Evolutionary conservation across 2,329 filamentous ascomycete genomes (phyloP).

Genomic region (Ascocoryne sarcoides): DNA sequence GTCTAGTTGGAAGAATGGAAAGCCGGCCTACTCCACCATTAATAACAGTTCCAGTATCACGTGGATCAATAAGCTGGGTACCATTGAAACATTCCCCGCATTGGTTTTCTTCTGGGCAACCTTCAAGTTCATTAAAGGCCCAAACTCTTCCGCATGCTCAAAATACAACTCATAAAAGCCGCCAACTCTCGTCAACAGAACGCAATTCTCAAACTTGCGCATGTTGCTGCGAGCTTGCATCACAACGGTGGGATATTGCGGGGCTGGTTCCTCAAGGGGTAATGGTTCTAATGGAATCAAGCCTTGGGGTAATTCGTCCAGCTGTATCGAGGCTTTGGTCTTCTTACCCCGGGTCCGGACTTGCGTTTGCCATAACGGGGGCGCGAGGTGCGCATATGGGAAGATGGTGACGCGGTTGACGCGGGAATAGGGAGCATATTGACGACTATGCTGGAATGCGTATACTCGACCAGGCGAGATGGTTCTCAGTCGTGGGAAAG

Average conservation of each 20-base stretch:
- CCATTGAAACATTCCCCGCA: conserved; percentile 73
- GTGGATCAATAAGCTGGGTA: conserved; percentile 29
- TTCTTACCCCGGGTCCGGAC: conserved; percentile 39
- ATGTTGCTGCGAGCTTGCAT: conserved; percentile 84
- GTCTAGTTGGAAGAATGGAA: conserved; percentile 87
- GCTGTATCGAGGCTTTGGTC: conserved; percentile 43
- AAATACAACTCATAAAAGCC: conserved; percentile 98
- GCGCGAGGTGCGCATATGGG: neutral
- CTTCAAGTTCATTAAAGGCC: conserved; percentile 79
- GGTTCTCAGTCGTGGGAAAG: neutral
- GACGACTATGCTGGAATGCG: too few species aligned
- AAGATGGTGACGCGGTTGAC: neutral
- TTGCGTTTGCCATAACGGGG: too few species aligned
- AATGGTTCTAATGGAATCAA: conserved; percentile 32
- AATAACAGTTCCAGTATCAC: neutral
- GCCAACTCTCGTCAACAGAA: conserved; percentile 84
- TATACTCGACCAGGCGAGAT: neutral
- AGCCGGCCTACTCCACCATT: conserved; percentile 57
- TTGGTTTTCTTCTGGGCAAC: conserved; percentile 73
- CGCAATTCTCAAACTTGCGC: conserved; percentile 81
- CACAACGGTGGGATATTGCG: conserved; percentile 78
- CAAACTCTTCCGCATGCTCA: conserved; percentile 85
- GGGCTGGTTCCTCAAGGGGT: conserved; percentile 33
- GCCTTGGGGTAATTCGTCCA: conserved; percentile 49
- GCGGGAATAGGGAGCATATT: conserved; percentile 1